Base-by-base conservation (phyloP, 2,329 filamentous ascomycete genomes). In the Parafenestella ontariensis region DNA sequence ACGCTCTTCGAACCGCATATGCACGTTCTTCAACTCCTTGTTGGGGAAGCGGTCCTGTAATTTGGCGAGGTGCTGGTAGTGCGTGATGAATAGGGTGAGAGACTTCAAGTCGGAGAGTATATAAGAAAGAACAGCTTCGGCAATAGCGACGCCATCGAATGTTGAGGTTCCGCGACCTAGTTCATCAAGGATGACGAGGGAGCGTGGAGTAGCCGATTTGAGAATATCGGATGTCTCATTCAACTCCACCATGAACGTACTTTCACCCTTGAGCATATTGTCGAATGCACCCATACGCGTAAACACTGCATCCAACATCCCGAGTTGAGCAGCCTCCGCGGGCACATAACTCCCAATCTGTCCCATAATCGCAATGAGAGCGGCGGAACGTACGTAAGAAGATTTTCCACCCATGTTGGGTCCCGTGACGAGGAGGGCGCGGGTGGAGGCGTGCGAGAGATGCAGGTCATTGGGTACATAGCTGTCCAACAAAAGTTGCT, bases 371-470 rank as follows among this genome's bases (percentile, higher is more conserved):
- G 90, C 86, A 59, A 98, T 92, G 6, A 99, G 86, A 9, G 95
- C 94, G 40, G 96, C 87, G 62, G 93, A 91, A 48, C 95, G 91
- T 20, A 99, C 94, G 75, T 96, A 99, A 53, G 90, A 95, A n/a
- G 92, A 96, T 73, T 99, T 99, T 52, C 95, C 95, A 68, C 95
- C 95, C 95, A 99, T 99, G 79, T 99, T 99, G 26, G 95, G 95
- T 0, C 95, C 95, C 0, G 95, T 99, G 67, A 99, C 89, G 51
- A 98, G 88, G 64, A 97, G 85, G 2, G 92, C 91, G 5, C 90
- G 84, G 3, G 87, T 74, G 1, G 52, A 49, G 20, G 63, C 52
- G 26, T 69, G 84, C n/a, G 86, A 83, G 42, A 98, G 85, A 2
- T 85, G 79, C 10, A 92, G 89, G 67, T 89, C 86, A 76, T 99